Evolutionary conservation across 2,329 filamentous ascomycete genomes (phyloP).

Genomic region (Clarireedia hainanense): DNA sequence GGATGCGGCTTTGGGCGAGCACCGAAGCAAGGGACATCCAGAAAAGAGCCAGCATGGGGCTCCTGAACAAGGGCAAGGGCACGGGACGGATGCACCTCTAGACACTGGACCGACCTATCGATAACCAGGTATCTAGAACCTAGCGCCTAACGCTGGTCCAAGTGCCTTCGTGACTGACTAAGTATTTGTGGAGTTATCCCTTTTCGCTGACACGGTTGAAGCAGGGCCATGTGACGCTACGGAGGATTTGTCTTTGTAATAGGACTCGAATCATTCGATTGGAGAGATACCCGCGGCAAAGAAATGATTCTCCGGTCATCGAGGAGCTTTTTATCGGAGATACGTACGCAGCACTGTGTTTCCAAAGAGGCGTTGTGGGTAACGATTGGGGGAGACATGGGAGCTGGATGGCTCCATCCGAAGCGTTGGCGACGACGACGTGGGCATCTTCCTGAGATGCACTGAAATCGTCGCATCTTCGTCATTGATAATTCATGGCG

Average conservation of each 20-base stretch:
- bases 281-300: background rate
- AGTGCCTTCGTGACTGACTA: background rate
- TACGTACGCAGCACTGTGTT: no score
- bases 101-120: background rate
- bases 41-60: background rate
- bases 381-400: no score
- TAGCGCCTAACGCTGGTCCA: constrained; percentile 6
- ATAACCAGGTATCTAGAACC: background rate
- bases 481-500: no score
- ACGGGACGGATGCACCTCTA: background rate
- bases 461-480: no score
- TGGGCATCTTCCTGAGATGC: background rate
- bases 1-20: no score
- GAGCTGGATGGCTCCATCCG: background rate
- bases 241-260: background rate
- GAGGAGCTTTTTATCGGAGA: no score
- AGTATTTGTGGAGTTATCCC: constrained; percentile 2
- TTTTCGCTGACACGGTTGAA: background rate
- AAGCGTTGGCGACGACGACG: background rate
- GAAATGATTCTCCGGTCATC: no score
- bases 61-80: background rate
- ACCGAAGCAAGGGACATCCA: no score
- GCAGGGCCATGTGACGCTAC: background rate
- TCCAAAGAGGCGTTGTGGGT: no score
- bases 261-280: background rate